These are phyloP conservation scores for Ehretia macrophylla DNA, from an alignment of 257 asterid species.

Conservation along the genomic window DNA sequence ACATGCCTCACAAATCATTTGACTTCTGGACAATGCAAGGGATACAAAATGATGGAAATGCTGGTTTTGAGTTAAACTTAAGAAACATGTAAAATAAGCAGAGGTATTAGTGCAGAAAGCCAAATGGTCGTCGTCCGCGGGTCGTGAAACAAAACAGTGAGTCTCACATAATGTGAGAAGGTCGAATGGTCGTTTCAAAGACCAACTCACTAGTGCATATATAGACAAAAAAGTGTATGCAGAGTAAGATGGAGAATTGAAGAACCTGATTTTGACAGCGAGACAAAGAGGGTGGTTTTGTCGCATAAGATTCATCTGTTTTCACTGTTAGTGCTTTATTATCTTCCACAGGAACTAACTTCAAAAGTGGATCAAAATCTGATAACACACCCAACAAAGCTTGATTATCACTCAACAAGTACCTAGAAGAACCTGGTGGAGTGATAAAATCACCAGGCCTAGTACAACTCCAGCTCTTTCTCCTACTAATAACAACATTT, in stretches of 20 bases:
- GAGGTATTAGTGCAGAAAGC: too few relatives aligned
- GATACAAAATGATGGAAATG: too few relatives aligned
- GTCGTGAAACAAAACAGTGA: too few relatives aligned
- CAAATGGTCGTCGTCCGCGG: too few relatives aligned
- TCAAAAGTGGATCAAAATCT: constrained; percentile 31
- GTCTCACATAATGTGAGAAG: too few relatives aligned
- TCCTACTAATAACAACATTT: not conserved
- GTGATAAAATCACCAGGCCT: constrained; percentile 49
- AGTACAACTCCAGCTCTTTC: constrained; percentile 58
- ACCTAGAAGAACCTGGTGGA: constrained; percentile 74
- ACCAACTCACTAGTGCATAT: not conserved
- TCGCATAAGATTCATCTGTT: not conserved
- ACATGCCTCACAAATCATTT: too few relatives aligned
- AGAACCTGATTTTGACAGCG: constrained; percentile 42
- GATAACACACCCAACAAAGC: constrained; percentile 28
- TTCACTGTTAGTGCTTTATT: not conserved
- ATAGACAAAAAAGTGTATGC: not conserved
- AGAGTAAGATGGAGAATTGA: not conserved
- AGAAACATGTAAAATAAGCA: too few relatives aligned
- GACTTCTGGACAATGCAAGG: too few relatives aligned
- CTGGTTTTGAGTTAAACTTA: too few relatives aligned
- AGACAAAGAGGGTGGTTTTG: constrained; percentile 19
- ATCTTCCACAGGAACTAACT: constrained; percentile 5
- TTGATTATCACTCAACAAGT: constrained; percentile 51
- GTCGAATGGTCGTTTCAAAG: too few relatives aligned